These are phyloP conservation scores for Cercospora sojina DNA, from an alignment of 2,329 filamentous ascomycete species.

Conservation along the genomic window DNA sequence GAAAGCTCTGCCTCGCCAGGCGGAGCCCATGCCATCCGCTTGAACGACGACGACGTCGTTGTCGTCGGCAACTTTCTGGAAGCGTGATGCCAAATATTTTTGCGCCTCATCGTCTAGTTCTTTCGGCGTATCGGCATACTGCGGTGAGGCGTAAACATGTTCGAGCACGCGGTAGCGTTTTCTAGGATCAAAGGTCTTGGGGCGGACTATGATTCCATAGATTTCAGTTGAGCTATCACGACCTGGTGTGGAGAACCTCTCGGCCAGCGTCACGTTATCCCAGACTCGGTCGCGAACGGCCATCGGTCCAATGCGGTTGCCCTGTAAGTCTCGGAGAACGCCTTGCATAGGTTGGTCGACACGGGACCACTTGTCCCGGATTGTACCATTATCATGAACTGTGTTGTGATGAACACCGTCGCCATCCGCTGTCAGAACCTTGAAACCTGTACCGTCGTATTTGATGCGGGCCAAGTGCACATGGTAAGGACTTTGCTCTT, in stretches of 20 bases:
- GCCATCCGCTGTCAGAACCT: conserved; percentile 5
- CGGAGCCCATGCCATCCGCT: conserved; percentile 14
- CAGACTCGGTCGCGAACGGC: background rate
- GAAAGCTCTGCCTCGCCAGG: conserved; percentile 12
- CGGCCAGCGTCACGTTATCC: conserved; percentile 1
- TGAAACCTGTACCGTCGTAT: conserved; percentile 7
- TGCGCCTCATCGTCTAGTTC: background rate
- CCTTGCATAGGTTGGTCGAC: conserved; percentile 5
- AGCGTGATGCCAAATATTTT: background rate
- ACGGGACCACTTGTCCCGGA: conserved; percentile 9
- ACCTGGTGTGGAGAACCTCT: conserved; percentile 10
- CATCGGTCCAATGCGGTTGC: background rate
- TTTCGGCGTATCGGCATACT: background rate
- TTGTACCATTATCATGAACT: background rate
- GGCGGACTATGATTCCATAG: conserved; percentile 10
- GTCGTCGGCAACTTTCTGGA: conserved; percentile 6
- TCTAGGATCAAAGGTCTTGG: background rate
- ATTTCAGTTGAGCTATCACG: conserved; percentile 10
- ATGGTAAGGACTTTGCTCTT: conserved; percentile 8
- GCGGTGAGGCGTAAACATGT: conserved; percentile 6
- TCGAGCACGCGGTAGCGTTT: conserved; percentile 14
- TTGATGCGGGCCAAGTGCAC: conserved; percentile 11
- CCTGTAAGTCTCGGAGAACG: background rate
- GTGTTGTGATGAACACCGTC: conserved; percentile 1
- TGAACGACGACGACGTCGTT: conserved; percentile 9